Percentiles rank a stretch among this genome's conserved stretches.
Conservation (phyloP, 768 basidiomycete species). For the Naematelia encephala region DNA sequence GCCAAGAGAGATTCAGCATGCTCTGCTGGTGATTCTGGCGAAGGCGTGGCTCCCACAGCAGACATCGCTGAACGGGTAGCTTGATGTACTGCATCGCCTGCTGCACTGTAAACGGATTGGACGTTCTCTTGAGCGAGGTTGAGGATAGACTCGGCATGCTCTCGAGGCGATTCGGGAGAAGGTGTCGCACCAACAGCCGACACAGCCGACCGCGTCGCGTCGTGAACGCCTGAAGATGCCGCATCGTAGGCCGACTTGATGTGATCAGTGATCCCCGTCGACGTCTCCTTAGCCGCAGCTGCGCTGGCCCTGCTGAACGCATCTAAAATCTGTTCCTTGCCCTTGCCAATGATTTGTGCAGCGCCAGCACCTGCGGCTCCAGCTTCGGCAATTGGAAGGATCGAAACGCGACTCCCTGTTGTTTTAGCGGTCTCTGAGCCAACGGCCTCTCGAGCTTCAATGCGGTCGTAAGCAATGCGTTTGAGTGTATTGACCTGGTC, state of each 20-base stretch:
- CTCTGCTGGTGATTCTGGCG: slow-evolving; percentile 29
- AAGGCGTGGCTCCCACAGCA: slow-evolving; percentile 34
- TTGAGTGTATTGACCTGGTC: slow-evolving; percentile 31
- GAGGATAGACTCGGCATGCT: slow-evolving; percentile 26
- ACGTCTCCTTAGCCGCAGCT: slow-evolving; percentile 14
- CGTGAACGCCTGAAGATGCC: slow-evolving; percentile 25
- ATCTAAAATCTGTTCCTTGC: slow-evolving; percentile 43
- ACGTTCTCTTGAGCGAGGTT: slow-evolving; percentile 10
- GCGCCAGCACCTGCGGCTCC: slow-evolving; percentile 28
- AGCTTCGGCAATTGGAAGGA: slow-evolving; percentile 38
- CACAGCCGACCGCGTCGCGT: slow-evolving; percentile 33
- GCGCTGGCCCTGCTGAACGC: slow-evolving; percentile 31
- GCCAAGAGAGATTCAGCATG: slow-evolving; percentile 11
- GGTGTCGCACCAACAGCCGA: slow-evolving; percentile 39
- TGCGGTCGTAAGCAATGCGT: slow-evolving; percentile 33
- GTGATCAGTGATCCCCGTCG: slow-evolving; percentile 29
- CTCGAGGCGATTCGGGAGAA: slow-evolving; percentile 24
- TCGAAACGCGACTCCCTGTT: slow-evolving; percentile 16
- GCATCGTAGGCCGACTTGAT: slow-evolving; percentile 15
- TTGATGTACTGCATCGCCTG: slow-evolving; percentile 22
- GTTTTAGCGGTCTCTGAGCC: slow-evolving; percentile 9
- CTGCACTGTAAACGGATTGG: slow-evolving; percentile 15
- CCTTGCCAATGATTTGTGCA: slow-evolving; percentile 41
- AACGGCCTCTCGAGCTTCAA: slow-evolving; percentile 35
- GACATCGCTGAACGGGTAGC: slow-evolving; percentile 31